Evolutionary conservation across 257 asterid genomes (phyloP).

Genomic region (Marsdenia floribunda): DNA sequence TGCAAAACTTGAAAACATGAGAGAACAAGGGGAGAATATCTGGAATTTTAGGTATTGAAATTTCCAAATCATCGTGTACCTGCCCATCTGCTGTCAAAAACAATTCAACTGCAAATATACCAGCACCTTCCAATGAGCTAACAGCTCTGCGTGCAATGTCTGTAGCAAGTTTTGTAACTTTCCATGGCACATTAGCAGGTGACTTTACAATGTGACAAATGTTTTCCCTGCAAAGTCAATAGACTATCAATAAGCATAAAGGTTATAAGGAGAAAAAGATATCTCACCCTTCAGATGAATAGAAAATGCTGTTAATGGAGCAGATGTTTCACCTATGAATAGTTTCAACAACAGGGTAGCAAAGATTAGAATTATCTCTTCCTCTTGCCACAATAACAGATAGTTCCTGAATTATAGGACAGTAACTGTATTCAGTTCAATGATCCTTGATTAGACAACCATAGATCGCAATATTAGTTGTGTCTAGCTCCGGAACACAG

Average conservation of each 20-base stretch:
- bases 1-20: slow-evolving; percentile 19
- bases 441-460: neutral
- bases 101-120: slow-evolving; percentile 87
- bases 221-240: slow-evolving; percentile 55
- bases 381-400: slow-evolving; percentile 96
- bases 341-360: slow-evolving; percentile 93
- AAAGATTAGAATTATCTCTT: slow-evolving; percentile 51
- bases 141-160: slow-evolving; percentile 81
- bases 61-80: slow-evolving; percentile 36
- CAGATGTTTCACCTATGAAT: slow-evolving; percentile 56
- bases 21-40: neutral
- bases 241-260: neutral
- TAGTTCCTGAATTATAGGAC: slow-evolving; percentile 57
- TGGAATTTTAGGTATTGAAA: neutral
- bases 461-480: neutral
- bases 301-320: slow-evolving; percentile 8
- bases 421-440: neutral
- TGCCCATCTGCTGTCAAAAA: slow-evolving; percentile 87
- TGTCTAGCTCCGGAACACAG: neutral
- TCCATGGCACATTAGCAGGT: slow-evolving; percentile 85
- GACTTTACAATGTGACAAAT: slow-evolving; percentile 94
- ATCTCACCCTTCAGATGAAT: neutral
- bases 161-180: slow-evolving; percentile 62
- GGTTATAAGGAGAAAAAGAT: slow-evolving; percentile 7
- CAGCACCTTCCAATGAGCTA: slow-evolving; percentile 93